phyloP scores from a whole-genome alignment of 306 rosid genomes.

The Vigna hirtella region DNA sequence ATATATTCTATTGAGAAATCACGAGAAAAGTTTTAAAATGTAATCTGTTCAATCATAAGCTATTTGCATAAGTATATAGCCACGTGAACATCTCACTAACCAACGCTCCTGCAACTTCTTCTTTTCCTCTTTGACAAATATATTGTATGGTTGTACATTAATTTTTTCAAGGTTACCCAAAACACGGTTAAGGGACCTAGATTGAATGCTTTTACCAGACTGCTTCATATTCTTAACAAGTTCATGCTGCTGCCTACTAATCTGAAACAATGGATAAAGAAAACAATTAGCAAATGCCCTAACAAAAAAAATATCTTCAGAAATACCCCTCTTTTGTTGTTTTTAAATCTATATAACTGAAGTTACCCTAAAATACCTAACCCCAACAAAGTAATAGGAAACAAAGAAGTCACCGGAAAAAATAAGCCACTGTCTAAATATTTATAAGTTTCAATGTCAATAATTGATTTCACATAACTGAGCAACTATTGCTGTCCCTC shows the following conservation, averaged over 20 bases:
- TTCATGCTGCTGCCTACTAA: conserved; percentile 89
- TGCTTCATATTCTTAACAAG: conserved; percentile 92
- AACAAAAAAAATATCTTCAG: conserved; percentile 8
- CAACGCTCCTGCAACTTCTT: conserved; percentile 89
- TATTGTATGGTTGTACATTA: conserved; percentile 83
- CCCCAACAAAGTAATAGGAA: neutral
- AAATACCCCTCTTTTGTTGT: neutral
- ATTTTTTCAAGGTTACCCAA: conserved; percentile 77
- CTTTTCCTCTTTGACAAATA: conserved; percentile 85
- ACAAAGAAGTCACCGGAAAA: neutral
- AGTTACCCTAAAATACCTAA: conserved; percentile 20
- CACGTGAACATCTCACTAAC: conserved; percentile 59
- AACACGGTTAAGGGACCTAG: conserved; percentile 82
- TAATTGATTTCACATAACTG: conserved; percentile 13
- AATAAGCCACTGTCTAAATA: conserved; percentile 1
- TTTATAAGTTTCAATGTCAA: neutral
- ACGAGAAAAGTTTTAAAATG: conserved; percentile 14
- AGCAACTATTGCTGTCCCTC: conserved; percentile 2
- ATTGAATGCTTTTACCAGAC: conserved; percentile 78
- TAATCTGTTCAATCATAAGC: neutral
- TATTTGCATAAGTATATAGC: conserved; percentile 23
- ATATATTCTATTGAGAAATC: conserved; percentile 34
- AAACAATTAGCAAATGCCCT: conserved; percentile 44
- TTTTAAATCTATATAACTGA: conserved; percentile 16
- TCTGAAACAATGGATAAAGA: conserved; percentile 60